phyloP scores from a whole-genome alignment of 192 early-diverging fungal genomes.

The Podila epicladia region DNA sequence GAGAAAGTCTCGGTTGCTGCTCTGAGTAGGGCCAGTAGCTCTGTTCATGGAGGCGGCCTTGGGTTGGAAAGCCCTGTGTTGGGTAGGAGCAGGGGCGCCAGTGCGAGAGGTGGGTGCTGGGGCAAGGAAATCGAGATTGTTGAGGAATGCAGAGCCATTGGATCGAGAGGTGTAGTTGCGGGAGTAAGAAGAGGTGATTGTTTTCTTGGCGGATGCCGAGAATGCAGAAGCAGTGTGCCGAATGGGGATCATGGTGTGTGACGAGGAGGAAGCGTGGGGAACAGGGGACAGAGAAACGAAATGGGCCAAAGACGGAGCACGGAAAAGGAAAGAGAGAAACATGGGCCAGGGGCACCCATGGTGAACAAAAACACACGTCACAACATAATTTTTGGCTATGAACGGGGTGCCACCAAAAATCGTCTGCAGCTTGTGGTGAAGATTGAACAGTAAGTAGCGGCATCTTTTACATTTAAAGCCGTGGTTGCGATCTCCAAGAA shows the following conservation, averaged over 20 bases:
- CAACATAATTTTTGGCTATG: not conserved
- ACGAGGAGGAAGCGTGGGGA: not conserved
- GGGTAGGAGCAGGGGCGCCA: not conserved
- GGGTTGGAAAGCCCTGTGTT: slow-evolving; percentile 6
- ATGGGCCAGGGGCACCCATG: not conserved
- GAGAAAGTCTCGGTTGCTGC: slow-evolving; percentile 15
- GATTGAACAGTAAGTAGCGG: no score
- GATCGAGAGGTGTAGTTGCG: slow-evolving; percentile 34
- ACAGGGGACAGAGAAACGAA: not conserved
- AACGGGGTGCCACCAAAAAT: not conserved
- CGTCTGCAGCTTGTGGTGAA: no score
- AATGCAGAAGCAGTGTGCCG: not conserved
- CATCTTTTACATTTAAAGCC: no score
- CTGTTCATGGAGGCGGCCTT: not conserved
- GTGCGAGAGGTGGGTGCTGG: slow-evolving; percentile 14
- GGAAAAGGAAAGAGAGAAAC: not conserved
- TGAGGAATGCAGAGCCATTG: slow-evolving; percentile 44
- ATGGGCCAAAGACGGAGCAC: not conserved
- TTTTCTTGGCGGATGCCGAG: not conserved
- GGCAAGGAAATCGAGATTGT: slow-evolving; percentile 44
- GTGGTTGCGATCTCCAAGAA: no score
- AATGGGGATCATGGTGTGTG: not conserved
- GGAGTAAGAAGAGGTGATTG: not conserved
- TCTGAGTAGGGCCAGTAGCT: not conserved
- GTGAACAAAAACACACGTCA: no score